Percentiles rank a stretch among this genome's conserved stretches.
Evolutionary conservation across 2,329 filamentous ascomycete species (phyloP).

Genomic region (Seiridium cupressi): DNA sequence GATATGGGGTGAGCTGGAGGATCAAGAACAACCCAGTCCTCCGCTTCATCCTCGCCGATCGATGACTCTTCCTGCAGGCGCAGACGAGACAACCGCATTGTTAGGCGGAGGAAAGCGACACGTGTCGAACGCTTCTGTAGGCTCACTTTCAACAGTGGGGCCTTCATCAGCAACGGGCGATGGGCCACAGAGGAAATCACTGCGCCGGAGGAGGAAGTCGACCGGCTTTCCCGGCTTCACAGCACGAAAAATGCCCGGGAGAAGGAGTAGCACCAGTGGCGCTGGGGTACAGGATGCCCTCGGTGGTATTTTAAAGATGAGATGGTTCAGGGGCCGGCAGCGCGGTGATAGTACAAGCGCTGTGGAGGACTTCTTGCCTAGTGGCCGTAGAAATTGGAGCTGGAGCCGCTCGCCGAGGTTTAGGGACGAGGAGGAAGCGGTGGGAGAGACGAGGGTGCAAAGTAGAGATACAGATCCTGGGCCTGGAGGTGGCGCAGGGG

Average conservation of each 20-base stretch:
- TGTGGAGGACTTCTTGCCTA: neutral
- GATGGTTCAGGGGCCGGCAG: constrained; percentile 45
- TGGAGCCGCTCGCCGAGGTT: constrained; percentile 3
- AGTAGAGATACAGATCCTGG: neutral
- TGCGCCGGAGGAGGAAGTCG: constrained; percentile 52
- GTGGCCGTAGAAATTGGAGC: constrained; percentile 1
- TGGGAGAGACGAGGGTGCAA: neutral
- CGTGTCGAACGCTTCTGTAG: constrained; percentile 23
- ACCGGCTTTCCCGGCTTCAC: constrained; percentile 63
- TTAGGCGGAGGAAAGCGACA: constrained; percentile 22
- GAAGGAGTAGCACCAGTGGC: constrained; percentile 31
- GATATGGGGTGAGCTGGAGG: constrained; percentile 87
- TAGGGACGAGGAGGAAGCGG: constrained; percentile 4
- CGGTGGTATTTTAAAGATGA: constrained; percentile 51
- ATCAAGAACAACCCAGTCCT: constrained; percentile 54
- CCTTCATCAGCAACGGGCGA: constrained; percentile 14
- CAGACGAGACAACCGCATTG: constrained; percentile 38
- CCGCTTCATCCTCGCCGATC: constrained; percentile 42
- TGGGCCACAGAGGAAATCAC: constrained; percentile 24
- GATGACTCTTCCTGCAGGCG: constrained; percentile 41
- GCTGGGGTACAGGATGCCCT: constrained; percentile 46
- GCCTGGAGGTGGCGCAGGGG: neutral
- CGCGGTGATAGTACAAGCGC: constrained; percentile 16
- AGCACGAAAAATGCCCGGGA: constrained; percentile 40
- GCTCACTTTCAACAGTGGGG: constrained; percentile 24